Conservation (phyloP, 2,329 filamentous ascomycete genomes). For the Nigrospora oryzae region DNA sequence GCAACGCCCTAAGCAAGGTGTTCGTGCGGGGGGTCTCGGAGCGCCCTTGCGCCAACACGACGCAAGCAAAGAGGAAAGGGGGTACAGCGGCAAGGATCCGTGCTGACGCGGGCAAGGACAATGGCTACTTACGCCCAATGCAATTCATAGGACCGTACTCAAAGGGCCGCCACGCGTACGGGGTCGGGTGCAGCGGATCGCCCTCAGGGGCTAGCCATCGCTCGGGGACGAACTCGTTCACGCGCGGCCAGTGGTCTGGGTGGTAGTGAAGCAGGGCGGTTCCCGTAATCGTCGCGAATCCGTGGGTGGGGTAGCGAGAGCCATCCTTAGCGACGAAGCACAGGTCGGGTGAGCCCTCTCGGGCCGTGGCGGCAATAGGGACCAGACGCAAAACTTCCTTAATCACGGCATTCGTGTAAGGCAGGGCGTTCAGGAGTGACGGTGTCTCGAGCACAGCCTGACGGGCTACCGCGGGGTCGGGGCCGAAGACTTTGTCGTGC, state of each 20-base stretch:
- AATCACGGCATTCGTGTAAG: conserved; percentile 41
- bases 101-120: no score
- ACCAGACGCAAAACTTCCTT: conserved; percentile 45
- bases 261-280: conserved; percentile 18
- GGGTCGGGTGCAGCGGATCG: conserved; percentile 14
- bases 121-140: conserved; percentile 12
- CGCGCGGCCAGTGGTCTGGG: conserved; percentile 25
- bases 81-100: no score
- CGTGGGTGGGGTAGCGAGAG: conserved; percentile 24
- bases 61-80: no score
- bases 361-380: conserved; percentile 33
- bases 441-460: conserved; percentile 28
- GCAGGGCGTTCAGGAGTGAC: conserved; percentile 36
- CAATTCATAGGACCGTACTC: conserved; percentile 26
- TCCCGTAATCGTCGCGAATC: conserved; percentile 13
- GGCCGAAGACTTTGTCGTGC: conserved; percentile 31
- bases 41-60: no score
- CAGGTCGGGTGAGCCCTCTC: conserved; percentile 20
- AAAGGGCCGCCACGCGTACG: conserved; percentile 24
- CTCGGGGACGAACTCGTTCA: conserved; percentile 30
- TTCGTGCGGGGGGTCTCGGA: no score
- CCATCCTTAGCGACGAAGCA: conserved; percentile 29
- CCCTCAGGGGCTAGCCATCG: conserved; percentile 25
- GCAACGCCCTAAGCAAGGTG: no score
- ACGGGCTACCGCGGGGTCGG: conserved; percentile 23